Evolutionary conservation across 164 flowering plant genomes (phyloP).

Genomic region (Sextonia rubra): DNA sequence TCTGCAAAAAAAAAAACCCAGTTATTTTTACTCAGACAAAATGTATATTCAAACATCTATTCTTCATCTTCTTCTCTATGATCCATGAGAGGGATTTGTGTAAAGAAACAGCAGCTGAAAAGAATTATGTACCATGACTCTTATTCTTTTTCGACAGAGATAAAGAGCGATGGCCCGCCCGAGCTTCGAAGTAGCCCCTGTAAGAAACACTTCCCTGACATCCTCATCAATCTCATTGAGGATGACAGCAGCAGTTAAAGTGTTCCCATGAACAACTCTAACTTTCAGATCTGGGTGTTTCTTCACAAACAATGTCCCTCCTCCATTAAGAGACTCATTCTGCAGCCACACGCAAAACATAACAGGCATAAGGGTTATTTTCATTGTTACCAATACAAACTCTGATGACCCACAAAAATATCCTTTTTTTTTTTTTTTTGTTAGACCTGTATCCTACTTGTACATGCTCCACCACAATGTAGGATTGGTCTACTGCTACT

Average conservation of each 20-base stretch:
- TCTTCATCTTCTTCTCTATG: too few species aligned
- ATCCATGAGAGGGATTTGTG: too few species aligned
- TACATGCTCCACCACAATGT: too few species aligned
- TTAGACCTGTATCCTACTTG: too few species aligned
- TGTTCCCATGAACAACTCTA: constrained; percentile 89
- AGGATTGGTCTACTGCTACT: too few species aligned
- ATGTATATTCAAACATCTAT: too few species aligned
- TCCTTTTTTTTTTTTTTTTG: too few species aligned
- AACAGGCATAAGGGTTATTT: too few species aligned
- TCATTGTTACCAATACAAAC: too few species aligned
- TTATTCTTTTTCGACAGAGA: constrained; percentile 53
- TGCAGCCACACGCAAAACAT: constrained; percentile 14
- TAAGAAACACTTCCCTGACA: constrained; percentile 68
- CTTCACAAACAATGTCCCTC: constrained; percentile 74
- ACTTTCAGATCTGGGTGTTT: constrained; percentile 76
- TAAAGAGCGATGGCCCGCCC: constrained; percentile 96
- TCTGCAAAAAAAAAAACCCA: constrained; percentile 34
- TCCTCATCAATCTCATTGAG: constrained; percentile 59
- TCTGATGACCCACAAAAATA: too few species aligned
- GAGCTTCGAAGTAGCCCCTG: constrained; percentile 97
- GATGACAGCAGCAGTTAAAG: constrained; percentile 88
- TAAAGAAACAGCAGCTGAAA: too few species aligned
- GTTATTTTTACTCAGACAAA: too few species aligned
- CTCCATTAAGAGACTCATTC: constrained; percentile 94
- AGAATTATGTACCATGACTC: constrained; percentile 60